A percentile compares a stretch with the other conserved stretches of the same genome.
Evolutionary conservation across 441 rosid genomes (phyloP).

Genomic region (Mallotus repandus): DNA sequence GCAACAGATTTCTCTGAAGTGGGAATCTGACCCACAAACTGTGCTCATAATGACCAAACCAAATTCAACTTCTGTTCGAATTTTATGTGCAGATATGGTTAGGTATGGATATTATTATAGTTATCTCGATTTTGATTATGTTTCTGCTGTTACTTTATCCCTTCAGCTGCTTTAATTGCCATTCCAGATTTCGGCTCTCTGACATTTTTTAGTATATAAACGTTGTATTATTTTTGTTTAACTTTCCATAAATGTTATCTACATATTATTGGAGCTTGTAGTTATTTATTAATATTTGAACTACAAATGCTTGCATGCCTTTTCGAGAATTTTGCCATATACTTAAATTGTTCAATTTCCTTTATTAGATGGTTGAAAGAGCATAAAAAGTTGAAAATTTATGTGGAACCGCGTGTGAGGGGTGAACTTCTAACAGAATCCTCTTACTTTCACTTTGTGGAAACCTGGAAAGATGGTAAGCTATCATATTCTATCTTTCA

Average conservation of each 20-base stretch:
- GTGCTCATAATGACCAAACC: slow-evolving; percentile 92
- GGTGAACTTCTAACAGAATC: slow-evolving; percentile 80
- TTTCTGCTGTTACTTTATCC: too few relatives aligned
- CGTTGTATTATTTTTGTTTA: not conserved
- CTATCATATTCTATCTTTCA: slow-evolving; percentile 10
- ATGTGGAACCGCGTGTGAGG: slow-evolving; percentile 86
- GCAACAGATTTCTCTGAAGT: slow-evolving; percentile 80
- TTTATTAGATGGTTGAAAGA: slow-evolving; percentile 84
- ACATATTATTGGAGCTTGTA: not conserved
- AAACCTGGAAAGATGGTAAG: slow-evolving; percentile 96
- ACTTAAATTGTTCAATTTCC: slow-evolving; percentile 15
- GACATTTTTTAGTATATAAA: not conserved
- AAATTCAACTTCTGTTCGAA: slow-evolving; percentile 73
- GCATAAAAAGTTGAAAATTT: slow-evolving; percentile 61
- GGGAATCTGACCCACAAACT: slow-evolving; percentile 92
- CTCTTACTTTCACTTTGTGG: slow-evolving; percentile 63
- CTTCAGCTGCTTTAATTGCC: not conserved
- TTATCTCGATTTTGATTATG: too few relatives aligned
- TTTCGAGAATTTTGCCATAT: not conserved
- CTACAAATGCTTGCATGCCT: not conserved
- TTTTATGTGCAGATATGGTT: slow-evolving; percentile 80
- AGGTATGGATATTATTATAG: slow-evolving; percentile 44
- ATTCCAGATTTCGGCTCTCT: not conserved
- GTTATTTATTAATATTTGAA: not conserved
- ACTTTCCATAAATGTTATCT: not conserved